A percentile compares a stretch with the other conserved stretches of the same genome.
These are phyloP conservation scores for Hypoxylon subgilvum DNA, from an alignment of 495 filamentous ascomycete genomes.

Conservation along the genomic window DNA sequence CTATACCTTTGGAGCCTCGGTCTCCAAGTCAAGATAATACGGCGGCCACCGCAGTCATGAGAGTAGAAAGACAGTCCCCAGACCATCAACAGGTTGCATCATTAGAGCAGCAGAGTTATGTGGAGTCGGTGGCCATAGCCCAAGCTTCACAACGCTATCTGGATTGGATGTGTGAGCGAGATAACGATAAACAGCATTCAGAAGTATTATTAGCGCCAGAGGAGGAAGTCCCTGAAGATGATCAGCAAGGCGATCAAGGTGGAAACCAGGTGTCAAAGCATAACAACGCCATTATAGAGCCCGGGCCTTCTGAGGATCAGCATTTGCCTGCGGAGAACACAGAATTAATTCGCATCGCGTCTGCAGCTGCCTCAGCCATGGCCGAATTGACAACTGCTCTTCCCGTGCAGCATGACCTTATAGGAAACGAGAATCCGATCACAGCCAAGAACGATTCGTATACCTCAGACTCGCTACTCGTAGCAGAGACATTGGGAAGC, in stretches of 20 bases:
- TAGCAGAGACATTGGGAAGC: background rate
- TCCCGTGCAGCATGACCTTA: background rate
- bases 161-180: background rate
- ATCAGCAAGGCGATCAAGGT: background rate
- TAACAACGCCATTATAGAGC: background rate
- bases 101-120: background rate
- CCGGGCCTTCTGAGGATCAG: background rate
- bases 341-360: background rate
- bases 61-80: background rate
- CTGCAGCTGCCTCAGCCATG: background rate
- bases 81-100: background rate
- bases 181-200: background rate
- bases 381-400: background rate
- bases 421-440: background rate
- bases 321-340: background rate
- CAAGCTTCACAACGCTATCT: conserved; percentile 2
- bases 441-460: background rate
- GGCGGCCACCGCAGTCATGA: background rate
- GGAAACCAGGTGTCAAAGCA: background rate
- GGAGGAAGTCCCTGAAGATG: background rate
- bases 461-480: background rate
- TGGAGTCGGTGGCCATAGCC: background rate
- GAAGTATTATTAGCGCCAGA: background rate
- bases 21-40: conserved; percentile 7
- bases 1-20: conserved; percentile 6